phyloP scores from a whole-genome alignment of 129 eudicot species.

The Chrysanthemum lavandulifolium region DNA sequence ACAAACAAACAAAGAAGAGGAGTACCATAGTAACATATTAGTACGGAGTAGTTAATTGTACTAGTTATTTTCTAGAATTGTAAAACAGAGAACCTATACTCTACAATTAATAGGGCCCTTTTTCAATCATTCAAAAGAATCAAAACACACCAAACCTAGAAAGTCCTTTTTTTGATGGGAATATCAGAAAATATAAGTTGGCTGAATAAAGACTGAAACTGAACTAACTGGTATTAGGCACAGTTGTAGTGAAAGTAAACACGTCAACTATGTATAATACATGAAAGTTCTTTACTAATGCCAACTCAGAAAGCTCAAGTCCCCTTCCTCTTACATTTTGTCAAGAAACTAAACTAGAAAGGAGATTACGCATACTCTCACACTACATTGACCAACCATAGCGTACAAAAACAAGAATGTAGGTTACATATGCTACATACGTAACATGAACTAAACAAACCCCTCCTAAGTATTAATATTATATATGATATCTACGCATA shows the following conservation, averaged over 20 bases:
- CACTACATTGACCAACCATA: too few species aligned
- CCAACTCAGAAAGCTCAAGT: too few species aligned
- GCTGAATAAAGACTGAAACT: background rate
- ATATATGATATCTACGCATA: background rate
- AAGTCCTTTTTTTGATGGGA: background rate
- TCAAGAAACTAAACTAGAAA: too few species aligned
- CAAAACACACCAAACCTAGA: background rate
- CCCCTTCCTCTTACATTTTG: too few species aligned
- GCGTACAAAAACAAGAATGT: too few species aligned
- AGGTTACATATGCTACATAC: background rate
- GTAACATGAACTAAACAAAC: background rate
- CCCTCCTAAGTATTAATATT: too few species aligned
- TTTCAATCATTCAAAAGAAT: conserved; percentile 8
- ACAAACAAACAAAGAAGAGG: background rate
- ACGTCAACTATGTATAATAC: background rate
- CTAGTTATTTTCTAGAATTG: background rate
- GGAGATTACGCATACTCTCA: too few species aligned
- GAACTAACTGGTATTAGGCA: conserved; percentile 1
- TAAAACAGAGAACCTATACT: background rate
- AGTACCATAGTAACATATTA: background rate
- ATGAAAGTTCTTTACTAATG: background rate
- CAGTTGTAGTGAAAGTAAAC: background rate
- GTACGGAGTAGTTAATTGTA: background rate
- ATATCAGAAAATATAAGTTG: background rate
- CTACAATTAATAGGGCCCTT: conserved; percentile 2